Base-by-base conservation (phyloP, 345 rosid genomes). In the Lenwebbia sp. region DNA sequence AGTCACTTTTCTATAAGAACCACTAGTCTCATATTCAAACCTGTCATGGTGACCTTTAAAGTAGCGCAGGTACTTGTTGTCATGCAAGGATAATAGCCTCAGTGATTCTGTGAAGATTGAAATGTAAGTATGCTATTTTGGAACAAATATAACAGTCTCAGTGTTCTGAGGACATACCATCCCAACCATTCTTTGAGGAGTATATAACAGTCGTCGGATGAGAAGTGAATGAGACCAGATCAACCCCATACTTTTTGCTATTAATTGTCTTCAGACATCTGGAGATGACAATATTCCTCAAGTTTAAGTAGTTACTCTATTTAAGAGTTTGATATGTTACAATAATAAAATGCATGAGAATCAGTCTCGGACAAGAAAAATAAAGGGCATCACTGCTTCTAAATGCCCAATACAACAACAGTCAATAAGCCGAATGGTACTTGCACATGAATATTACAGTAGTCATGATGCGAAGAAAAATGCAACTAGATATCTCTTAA, bases 21-120 rank as follows among this genome's bases (percentile, higher is more conserved):
- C 53, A 56, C 50, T 83, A 81, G 40, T 4, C 78, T 85, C 10
- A 10, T 86, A 84, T 81, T 78, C n/a, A 88, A 84, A 96, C 98
- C 99, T 97, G 94, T 95, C 99, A 86, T 97, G 99, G 85, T 97
- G 99, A 89, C 99, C 99, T 90, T 92, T 97, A 89, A 96, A 97
- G 87, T 94, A 94, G 17, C 99, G 98, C 93, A 97, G 91, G 92
- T 97, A 97, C 91, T 97, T 97, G 89, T 96, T 96, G 90, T 97
- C 99, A 55, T 96, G 96, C 95, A 97, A 91, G 2, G 99, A 96
- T 86, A 97, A 95, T 89, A 96, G 98, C 84, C 99, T 90, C 85
- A 97, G 90, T 78, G 98, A 96, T 87, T 97, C 99, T 97, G 92
- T 54, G 28, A n/a, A 78, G 87, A 23, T 49, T 57, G 85, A 11